Evolutionary conservation across 768 basidiomycete species (phyloP).

Genomic region (Naematelia aurantialba): DNA sequence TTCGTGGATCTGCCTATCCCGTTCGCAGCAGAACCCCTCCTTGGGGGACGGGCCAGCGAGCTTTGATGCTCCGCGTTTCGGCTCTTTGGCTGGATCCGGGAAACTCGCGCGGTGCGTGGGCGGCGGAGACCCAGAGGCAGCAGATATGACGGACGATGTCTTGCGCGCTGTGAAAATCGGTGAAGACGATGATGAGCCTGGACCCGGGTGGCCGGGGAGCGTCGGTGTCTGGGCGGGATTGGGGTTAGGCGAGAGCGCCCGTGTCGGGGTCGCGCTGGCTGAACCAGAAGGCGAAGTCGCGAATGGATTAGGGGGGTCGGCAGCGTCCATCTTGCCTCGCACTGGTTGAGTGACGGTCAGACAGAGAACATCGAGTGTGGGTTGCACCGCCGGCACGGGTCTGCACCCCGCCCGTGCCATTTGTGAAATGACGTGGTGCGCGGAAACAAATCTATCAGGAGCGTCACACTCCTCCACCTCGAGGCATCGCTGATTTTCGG

Average conservation of each 20-base stretch:
- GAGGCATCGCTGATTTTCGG: too few relatives aligned
- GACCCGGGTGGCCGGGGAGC: conserved; percentile 14
- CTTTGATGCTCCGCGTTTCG: conserved; percentile 21
- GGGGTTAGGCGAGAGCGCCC: conserved; percentile 3
- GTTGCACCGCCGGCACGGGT: neutral
- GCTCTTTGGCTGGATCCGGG: conserved; percentile 40
- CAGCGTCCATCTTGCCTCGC: neutral
- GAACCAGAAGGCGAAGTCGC: neutral
- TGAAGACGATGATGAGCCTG: conserved; percentile 36
- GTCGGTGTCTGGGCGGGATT: too few relatives aligned
- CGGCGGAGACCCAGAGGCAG: conserved; percentile 44
- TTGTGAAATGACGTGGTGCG: neutral
- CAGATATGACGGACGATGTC: conserved; percentile 33
- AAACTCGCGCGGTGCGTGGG: conserved; percentile 46
- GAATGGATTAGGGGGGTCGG: neutral
- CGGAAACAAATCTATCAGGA: neutral
- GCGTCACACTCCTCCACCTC: too few relatives aligned
- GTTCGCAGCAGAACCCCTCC: conserved; percentile 45
- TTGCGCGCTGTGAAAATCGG: conserved; percentile 14
- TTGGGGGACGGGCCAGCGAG: conserved; percentile 42
- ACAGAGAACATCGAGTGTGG: neutral
- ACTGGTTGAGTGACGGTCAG: neutral
- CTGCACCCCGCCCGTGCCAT: neutral
- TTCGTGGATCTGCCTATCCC: conserved; percentile 41
- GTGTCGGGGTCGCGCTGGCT: conserved; percentile 1